Conservation (phyloP, 306 rosid species). For the Rosa multiflora region DNA sequence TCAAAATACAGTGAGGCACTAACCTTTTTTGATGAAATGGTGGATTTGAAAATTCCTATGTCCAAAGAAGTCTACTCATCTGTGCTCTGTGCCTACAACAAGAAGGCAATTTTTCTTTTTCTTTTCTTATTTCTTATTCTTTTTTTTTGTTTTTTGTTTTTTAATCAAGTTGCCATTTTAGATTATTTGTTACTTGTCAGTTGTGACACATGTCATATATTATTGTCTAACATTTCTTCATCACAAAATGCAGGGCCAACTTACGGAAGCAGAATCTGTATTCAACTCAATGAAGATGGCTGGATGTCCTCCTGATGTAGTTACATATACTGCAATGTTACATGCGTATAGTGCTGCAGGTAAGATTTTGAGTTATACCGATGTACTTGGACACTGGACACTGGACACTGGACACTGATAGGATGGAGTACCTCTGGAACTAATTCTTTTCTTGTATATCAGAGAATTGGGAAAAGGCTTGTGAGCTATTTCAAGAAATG, state of each 20-base stretch:
- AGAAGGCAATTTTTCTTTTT: constrained; percentile 53
- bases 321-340: constrained; percentile 81
- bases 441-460: constrained; percentile 30
- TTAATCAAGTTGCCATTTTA: constrained; percentile 8
- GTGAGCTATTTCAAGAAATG: constrained; percentile 75
- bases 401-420: constrained; percentile 12
- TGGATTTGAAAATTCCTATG: constrained; percentile 57
- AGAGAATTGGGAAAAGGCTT: constrained; percentile 84
- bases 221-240: constrained; percentile 1
- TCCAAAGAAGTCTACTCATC: constrained; percentile 83
- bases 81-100: constrained; percentile 73
- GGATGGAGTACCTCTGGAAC: constrained; percentile 17
- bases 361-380: constrained; percentile 32
- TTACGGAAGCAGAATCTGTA: constrained; percentile 68
- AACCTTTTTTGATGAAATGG: constrained; percentile 61
- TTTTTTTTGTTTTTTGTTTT: neutral
- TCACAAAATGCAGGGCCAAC: constrained; percentile 56
- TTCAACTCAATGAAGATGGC: constrained; percentile 64
- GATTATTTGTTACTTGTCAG: constrained; percentile 7
- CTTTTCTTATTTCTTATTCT: neutral
- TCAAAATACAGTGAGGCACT: constrained; percentile 74
- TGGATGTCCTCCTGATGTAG: constrained; percentile 70
- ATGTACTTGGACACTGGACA: constrained; percentile 28
- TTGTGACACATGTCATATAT: constrained; percentile 14
- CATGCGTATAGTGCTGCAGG: constrained; percentile 72